Evolutionary conservation across 495 filamentous ascomycete genomes (phyloP), one percentile per base, ranked within the genome.

Genomic region (Lasiosphaeria miniovina): DNA sequence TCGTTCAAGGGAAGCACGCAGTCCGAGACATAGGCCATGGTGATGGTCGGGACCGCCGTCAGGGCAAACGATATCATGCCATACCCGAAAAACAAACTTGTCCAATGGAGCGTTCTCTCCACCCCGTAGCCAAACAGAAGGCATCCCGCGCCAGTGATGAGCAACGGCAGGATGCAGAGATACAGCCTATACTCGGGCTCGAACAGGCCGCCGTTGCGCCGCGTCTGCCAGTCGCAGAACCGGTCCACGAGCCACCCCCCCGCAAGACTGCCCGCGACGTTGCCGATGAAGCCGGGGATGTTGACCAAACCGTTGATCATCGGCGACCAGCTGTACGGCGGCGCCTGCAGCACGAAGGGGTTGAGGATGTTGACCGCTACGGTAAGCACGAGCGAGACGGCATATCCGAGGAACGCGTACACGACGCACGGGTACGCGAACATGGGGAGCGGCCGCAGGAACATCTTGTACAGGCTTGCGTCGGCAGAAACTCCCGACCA

Each of bases 291-390:
- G 3, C 79, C 71, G 7, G 79, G 72, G 45, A 75, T 69, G 59
- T 79, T 85, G 63, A 80, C 81, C 45, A 83, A 77, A 1, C 82
- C 85, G 63, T 88, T 84, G 32, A 78, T 72, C 50, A 81, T 75
- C 9, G 78, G 75, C 55, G 74, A 80, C 74, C 83, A 83, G 60
- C 78, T 82, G 65, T 88, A 90, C 0, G 85, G 87, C 10, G 86
- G 84, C 3, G 79, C 80, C 17, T 83, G 80, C 54, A 89, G 84
- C 2, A 80, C 82, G 62, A 85, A 84, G 24, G 88, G 80, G 33
- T 86, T 88, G 32, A 89, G 74, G 63, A 88, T 88, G 62, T 87
- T 71, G 17, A 84, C 83, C 59, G 88, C 73, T 64, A 87, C 82
- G 17, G 73, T 78, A 61, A 80, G 80, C 45, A 82, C 85, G n/a